Percentiles rank a stretch among this genome's conserved stretches.
phyloP scores from a whole-genome alignment of 345 rosid species.

The Eucalyptus coolabah region DNA sequence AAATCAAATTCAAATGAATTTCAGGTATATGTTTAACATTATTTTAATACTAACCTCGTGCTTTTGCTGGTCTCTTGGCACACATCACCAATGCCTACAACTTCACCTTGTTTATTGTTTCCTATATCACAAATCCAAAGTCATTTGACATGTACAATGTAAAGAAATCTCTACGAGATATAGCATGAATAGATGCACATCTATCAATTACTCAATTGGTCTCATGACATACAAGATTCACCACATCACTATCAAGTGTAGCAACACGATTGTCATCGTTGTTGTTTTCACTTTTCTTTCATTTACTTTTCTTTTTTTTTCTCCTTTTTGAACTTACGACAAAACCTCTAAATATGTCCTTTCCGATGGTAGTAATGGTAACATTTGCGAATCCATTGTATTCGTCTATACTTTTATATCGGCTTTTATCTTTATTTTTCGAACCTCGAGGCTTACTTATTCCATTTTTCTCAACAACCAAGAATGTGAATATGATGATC shows the following conservation, averaged over 20 bases:
- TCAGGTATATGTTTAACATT: not conserved
- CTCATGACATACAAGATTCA: not conserved
- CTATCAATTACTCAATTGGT: not conserved
- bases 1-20: not conserved
- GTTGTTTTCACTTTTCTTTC: not conserved
- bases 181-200: not conserved
- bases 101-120: not conserved
- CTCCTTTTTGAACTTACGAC: not conserved
- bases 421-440: not conserved
- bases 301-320: not conserved
- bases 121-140: not conserved
- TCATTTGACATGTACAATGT: not conserved
- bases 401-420: not conserved
- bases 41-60: not conserved
- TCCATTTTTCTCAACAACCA: not conserved
- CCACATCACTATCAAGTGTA: not conserved
- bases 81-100: not conserved
- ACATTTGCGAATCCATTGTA: not conserved
- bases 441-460: not conserved
- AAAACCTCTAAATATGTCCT: not conserved
- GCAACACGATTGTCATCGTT: not conserved
- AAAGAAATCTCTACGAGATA: not conserved
- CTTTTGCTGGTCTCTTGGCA: not conserved
- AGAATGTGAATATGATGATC: not conserved
- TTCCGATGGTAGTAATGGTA: not conserved